A percentile compares a stretch with the other conserved stretches of the same genome.
Conservation (phyloP, 768 basidiomycete genomes). For the Austroboletus eburneus region DNA sequence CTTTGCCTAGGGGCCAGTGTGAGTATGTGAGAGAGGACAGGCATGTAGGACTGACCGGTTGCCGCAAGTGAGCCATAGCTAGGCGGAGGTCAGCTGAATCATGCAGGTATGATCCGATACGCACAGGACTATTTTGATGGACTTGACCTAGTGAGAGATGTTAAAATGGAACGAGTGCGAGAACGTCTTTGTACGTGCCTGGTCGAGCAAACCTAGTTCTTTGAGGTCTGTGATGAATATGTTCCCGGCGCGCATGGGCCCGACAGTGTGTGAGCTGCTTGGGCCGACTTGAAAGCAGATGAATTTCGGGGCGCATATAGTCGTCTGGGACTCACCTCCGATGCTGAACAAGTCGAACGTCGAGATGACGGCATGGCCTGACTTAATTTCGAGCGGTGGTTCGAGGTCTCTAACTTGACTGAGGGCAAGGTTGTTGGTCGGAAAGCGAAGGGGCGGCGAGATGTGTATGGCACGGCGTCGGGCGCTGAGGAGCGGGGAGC, state of each 20-base stretch:
- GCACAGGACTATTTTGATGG: constrained; percentile 81
- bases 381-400: constrained; percentile 24
- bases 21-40: background rate
- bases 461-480: too few relatives aligned
- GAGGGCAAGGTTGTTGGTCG: constrained; percentile 4
- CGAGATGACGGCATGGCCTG: constrained; percentile 88
- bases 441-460: constrained; percentile 1
- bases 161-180: constrained; percentile 1
- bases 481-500: too few relatives aligned
- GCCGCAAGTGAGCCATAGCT: constrained; percentile 93
- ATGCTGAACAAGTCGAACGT: constrained; percentile 92
- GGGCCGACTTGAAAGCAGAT: constrained; percentile 50
- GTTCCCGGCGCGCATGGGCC: constrained; percentile 88
- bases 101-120: constrained; percentile 16
- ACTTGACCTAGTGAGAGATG: constrained; percentile 50
- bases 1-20: constrained; percentile 53
- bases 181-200: constrained; percentile 37
- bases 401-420: constrained; percentile 3
- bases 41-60: constrained; percentile 56
- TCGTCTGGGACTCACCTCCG: constrained; percentile 53
- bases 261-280: constrained; percentile 63
- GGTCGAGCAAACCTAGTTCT: constrained; percentile 63
- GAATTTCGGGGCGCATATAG: background rate
- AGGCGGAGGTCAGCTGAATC: background rate
- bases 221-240: constrained; percentile 80